phyloP scores from a whole-genome alignment of 805 yeast species.

The Yarrowia divulgata region DNA sequence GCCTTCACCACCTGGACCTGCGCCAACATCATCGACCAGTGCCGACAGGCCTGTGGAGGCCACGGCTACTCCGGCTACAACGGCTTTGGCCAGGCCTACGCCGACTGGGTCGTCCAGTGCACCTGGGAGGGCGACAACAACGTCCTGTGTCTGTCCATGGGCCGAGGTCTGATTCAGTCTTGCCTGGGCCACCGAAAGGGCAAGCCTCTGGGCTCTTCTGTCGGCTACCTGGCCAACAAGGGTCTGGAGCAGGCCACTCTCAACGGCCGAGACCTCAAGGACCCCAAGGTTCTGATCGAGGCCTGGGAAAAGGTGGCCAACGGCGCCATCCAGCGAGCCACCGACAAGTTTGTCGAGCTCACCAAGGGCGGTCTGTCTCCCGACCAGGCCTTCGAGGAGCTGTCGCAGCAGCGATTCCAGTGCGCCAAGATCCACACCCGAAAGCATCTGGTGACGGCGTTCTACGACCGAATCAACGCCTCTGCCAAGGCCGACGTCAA shows the following conservation, averaged over 20 bases:
- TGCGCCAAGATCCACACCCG: slow-evolving; percentile 54
- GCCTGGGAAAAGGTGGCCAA: slow-evolving; percentile 53
- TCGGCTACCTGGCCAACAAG: slow-evolving; percentile 53
- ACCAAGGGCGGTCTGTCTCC: slow-evolving; percentile 38
- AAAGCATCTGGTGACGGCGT: slow-evolving; percentile 51
- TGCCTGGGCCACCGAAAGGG: slow-evolving; percentile 55
- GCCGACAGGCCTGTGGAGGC: slow-evolving; percentile 95
- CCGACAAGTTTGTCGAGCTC: slow-evolving; percentile 42
- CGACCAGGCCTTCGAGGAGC: slow-evolving; percentile 53
- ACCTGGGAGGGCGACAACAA: slow-evolving; percentile 99
- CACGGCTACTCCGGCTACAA: slow-evolving; percentile 93
- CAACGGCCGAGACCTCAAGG: slow-evolving; percentile 45
- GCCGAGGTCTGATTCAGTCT: slow-evolving; percentile 72
- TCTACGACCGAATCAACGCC: slow-evolving; percentile 50
- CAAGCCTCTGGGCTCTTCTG: slow-evolving; percentile 57
- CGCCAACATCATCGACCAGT: slow-evolving; percentile 80
- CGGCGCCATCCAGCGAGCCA: slow-evolving; percentile 50
- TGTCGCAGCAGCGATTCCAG: slow-evolving; percentile 54
- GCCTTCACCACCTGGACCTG: slow-evolving; percentile 90
- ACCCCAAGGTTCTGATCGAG: slow-evolving; percentile 46
- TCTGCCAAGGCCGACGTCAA: slow-evolving; percentile 54
- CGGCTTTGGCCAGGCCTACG: slow-evolving; percentile 86
- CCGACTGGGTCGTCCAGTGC: slow-evolving; percentile 95
- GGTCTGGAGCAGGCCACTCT: slow-evolving; percentile 41
- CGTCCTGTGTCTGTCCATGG: slow-evolving; percentile 81